Conservation (phyloP, 768 basidiomycete species). For the Tubosaeta sp. region DNA sequence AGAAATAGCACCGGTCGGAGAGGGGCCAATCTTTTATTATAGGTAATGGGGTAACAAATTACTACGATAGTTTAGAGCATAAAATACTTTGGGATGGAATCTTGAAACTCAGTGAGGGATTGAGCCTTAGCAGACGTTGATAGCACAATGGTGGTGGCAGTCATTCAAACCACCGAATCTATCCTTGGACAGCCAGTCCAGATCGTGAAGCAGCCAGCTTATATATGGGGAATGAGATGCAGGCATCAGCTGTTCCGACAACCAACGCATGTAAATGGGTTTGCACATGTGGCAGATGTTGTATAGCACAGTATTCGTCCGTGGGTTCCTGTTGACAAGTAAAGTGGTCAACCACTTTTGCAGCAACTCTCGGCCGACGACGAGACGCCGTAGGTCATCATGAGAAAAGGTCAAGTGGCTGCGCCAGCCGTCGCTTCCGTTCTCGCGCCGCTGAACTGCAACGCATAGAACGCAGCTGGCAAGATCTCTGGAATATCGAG, state of each 20-base stretch:
- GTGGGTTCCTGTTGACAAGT: conserved; percentile 10
- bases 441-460: conserved; percentile 28
- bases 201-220: conserved; percentile 22
- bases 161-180: background rate
- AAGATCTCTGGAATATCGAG: conserved; percentile 34
- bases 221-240: conserved; percentile 8
- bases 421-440: conserved; percentile 25
- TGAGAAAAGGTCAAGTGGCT: conserved; percentile 28
- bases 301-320: background rate
- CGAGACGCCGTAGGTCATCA: conserved; percentile 27
- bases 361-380: conserved; percentile 31
- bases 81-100: conserved; percentile 11
- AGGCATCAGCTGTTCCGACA: conserved; percentile 8
- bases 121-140: background rate
- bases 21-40: background rate
- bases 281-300: conserved; percentile 2
- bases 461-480: conserved; percentile 39
- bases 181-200: conserved; percentile 8
- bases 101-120: conserved; percentile 4
- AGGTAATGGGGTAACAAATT: background rate
- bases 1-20: too few species aligned
- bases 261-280: background rate
- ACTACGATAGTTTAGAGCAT: background rate
- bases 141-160: background rate
- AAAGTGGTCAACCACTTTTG: conserved; percentile 20